Conservation (phyloP, 1,284 basidiomycete species). For the Acaromyces ingoldii region DNA sequence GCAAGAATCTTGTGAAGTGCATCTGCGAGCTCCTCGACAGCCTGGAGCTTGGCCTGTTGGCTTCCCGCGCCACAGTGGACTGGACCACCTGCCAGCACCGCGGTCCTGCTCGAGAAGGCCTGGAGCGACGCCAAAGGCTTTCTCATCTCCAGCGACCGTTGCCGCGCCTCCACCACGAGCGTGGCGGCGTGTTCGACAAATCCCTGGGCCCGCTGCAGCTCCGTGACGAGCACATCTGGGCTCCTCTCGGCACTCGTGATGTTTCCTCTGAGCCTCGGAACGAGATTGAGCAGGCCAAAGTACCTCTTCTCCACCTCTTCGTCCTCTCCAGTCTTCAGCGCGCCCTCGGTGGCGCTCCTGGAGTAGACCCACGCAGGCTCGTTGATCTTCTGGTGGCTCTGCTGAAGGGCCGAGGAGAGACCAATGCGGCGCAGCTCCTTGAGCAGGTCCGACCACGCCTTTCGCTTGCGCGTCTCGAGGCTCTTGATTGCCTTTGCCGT, state of each 20-base stretch:
- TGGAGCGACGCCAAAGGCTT: no score
- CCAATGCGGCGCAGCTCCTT: slow-evolving; percentile 82
- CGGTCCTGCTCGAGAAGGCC: no score
- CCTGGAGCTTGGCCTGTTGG: no score
- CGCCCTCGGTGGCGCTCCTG: background rate
- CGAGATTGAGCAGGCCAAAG: slow-evolving; percentile 63
- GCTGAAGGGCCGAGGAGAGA: slow-evolving; percentile 53
- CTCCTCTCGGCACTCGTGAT: slow-evolving; percentile 64
- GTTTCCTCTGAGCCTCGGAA: slow-evolving; percentile 66
- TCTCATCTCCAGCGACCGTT: no score
- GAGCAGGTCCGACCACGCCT: slow-evolving; percentile 84
- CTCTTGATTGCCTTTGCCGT: slow-evolving; percentile 71
- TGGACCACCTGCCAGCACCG: no score
- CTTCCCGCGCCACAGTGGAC: no score
- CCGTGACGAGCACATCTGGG: slow-evolving; percentile 71
- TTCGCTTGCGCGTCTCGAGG: slow-evolving; percentile 72
- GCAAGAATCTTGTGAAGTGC: no score
- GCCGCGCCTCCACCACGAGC: slow-evolving; percentile 28
- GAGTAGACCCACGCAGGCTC: background rate
- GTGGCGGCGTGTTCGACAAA: slow-evolving; percentile 68
- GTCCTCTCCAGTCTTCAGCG: background rate
- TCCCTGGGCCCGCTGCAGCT: slow-evolving; percentile 73
- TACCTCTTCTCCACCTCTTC: slow-evolving; percentile 52
- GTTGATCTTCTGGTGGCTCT: background rate
- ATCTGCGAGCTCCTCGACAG: no score